Evolutionary conservation across 495 filamentous ascomycete species (phyloP).

Genomic region (Trichoderma orchidacearum): DNA sequence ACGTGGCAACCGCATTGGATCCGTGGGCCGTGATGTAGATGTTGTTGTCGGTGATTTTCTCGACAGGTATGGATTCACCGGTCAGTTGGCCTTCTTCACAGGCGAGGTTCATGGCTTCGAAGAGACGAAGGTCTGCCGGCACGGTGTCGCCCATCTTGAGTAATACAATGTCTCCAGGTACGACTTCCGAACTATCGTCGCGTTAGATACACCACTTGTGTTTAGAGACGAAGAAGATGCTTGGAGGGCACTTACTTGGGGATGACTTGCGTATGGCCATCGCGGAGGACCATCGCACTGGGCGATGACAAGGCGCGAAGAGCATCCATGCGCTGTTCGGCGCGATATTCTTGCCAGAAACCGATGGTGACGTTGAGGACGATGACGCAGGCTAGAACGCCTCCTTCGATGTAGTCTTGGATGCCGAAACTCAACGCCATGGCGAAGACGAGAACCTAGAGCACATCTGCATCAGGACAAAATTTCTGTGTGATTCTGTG

Average conservation of each 20-base stretch:
- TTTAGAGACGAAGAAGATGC: not conserved
- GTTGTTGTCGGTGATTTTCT: conserved; percentile 27
- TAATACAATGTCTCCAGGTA: conserved; percentile 71
- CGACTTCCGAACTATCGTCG: conserved; percentile 45
- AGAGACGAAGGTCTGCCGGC: conserved; percentile 60
- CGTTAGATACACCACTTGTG: not conserved
- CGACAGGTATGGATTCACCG: conserved; percentile 54
- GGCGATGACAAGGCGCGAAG: conserved; percentile 66
- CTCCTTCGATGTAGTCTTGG: conserved; percentile 68
- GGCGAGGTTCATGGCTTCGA: conserved; percentile 68
- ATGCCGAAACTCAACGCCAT: conserved; percentile 77
- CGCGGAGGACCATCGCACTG: conserved; percentile 60
- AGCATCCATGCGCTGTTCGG: conserved; percentile 78
- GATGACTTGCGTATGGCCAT: conserved; percentile 30
- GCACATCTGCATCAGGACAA: conserved; percentile 3
- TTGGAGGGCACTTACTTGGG: conserved; percentile 2
- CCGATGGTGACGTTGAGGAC: conserved; percentile 65
- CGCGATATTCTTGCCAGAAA: conserved; percentile 73
- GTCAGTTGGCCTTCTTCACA: conserved; percentile 56
- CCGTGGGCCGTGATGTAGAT: not conserved
- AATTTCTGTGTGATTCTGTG: conserved; percentile 2
- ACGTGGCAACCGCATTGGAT: not conserved
- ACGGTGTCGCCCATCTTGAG: conserved; percentile 77
- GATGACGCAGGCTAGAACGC: conserved; percentile 71
- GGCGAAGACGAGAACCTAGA: conserved; percentile 64